These are phyloP conservation scores for Ophiocordyceps camponoti-saundersi DNA, from an alignment of 2,329 filamentous ascomycete genomes.

Conservation along the genomic window DNA sequence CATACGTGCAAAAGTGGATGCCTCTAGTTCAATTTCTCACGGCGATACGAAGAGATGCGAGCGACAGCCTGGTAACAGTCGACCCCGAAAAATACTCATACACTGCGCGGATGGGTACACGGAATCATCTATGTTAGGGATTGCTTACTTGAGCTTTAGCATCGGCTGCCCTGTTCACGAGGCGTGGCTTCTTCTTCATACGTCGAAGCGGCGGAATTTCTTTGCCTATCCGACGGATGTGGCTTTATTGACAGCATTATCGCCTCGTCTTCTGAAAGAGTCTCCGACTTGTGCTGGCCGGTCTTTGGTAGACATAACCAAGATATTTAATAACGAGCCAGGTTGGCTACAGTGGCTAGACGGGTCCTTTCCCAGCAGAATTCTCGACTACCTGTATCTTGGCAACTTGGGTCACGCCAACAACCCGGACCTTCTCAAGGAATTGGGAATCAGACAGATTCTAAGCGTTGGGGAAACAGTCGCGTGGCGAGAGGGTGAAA, in stretches of 20 bases:
- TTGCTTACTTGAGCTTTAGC: constrained; percentile 89
- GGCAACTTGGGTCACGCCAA: constrained; percentile 90
- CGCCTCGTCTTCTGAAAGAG: constrained; percentile 55
- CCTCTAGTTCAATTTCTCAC: constrained; percentile 1
- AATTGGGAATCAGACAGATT: constrained; percentile 72
- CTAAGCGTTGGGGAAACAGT: constrained; percentile 84
- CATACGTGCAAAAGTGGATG: constrained; percentile 22
- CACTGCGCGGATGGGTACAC: constrained; percentile 96
- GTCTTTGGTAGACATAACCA: constrained; percentile 33
- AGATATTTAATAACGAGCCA: constrained; percentile 43
- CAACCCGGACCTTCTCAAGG: constrained; percentile 66
- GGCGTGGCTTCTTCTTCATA: constrained; percentile 78
- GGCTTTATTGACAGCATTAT: constrained; percentile 58
- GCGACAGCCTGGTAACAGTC: constrained; percentile 2
- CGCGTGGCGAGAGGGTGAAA: constrained; percentile 57
- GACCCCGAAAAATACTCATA: constrained; percentile 58
- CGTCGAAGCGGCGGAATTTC: constrained; percentile 71
- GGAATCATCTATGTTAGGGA: constrained; percentile 72
- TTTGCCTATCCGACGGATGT: constrained; percentile 93
- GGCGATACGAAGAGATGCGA: too few relatives aligned
- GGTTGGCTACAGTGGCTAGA: constrained; percentile 72
- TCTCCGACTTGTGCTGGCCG: constrained; percentile 40
- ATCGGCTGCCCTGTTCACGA: constrained; percentile 65
- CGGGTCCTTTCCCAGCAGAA: constrained; percentile 75
- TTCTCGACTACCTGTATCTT: constrained; percentile 89